Evolutionary conservation across 306 rosid genomes (phyloP).

Genomic region (Vigna nakashimae): DNA sequence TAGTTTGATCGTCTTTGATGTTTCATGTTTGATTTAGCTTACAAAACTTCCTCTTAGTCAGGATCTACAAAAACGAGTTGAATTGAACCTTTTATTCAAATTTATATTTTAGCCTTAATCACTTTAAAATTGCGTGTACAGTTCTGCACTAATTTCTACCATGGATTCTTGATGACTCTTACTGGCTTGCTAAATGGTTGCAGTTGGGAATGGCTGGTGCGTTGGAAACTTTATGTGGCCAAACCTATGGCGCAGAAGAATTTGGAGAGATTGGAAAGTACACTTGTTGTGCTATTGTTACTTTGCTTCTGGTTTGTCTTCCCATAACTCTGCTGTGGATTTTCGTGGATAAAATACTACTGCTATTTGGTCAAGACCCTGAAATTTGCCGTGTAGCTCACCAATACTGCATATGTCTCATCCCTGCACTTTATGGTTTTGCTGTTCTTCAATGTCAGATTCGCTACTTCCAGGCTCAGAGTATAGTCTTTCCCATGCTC

Average conservation of each 20-base stretch:
- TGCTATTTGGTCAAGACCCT: slow-evolving; percentile 64
- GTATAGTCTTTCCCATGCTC: slow-evolving; percentile 64
- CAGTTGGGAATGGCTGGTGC: slow-evolving; percentile 75
- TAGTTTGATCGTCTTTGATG: too few relatives aligned
- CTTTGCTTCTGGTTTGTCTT: slow-evolving; percentile 55
- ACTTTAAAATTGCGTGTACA: neutral
- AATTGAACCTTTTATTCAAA: neutral
- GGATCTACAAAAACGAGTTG: neutral
- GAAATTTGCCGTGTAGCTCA: slow-evolving; percentile 52
- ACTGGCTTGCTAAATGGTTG: slow-evolving; percentile 29
- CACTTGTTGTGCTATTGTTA: slow-evolving; percentile 53
- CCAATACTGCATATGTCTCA: slow-evolving; percentile 50
- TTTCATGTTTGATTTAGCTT: neutral
- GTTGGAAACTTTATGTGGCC: slow-evolving; percentile 73
- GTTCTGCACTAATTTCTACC: neutral
- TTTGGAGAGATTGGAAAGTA: slow-evolving; percentile 58
- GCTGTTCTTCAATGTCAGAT: slow-evolving; percentile 60
- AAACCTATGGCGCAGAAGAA: slow-evolving; percentile 65
- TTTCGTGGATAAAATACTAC: slow-evolving; percentile 57
- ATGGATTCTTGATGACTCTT: slow-evolving; percentile 1
- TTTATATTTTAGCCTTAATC: neutral
- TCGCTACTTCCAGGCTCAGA: slow-evolving; percentile 63
- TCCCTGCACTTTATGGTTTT: slow-evolving; percentile 62
- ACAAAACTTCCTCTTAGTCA: neutral
- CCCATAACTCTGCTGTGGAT: slow-evolving; percentile 69